phyloP scores from a whole-genome alignment of 2,329 filamentous ascomycete species.

The Cadophora malorum region DNA sequence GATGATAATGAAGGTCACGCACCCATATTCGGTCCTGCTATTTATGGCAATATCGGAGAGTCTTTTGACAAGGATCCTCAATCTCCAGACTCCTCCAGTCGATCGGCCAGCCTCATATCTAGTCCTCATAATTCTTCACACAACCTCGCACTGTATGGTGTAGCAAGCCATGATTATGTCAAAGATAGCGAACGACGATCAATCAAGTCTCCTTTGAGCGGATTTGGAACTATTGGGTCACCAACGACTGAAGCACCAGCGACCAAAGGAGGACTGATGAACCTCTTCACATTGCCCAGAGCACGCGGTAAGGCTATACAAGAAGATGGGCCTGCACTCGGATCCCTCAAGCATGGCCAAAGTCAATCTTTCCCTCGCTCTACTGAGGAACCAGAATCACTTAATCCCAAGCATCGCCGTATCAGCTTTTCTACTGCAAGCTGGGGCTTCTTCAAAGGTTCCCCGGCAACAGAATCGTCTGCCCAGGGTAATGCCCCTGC shows the following conservation, averaged over 20 bases:
- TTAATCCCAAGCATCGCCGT: slow-evolving; percentile 58
- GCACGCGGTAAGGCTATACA: slow-evolving; percentile 65
- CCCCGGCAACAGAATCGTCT: slow-evolving; percentile 35
- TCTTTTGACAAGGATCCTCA: slow-evolving; percentile 56
- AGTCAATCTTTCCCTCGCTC: slow-evolving; percentile 78
- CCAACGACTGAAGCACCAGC: slow-evolving; percentile 50
- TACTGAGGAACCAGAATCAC: slow-evolving; percentile 60
- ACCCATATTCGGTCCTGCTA: slow-evolving; percentile 40
- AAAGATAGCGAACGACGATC: slow-evolving; percentile 40
- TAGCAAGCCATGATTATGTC: slow-evolving; percentile 37
- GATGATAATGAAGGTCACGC: slow-evolving; percentile 46
- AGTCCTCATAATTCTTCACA: slow-evolving; percentile 68
- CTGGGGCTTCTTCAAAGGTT: slow-evolving; percentile 54
- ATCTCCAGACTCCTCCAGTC: slow-evolving; percentile 65
- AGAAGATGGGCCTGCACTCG: slow-evolving; percentile 68
- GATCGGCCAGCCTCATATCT: slow-evolving; percentile 62
- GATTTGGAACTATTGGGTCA: slow-evolving; percentile 43
- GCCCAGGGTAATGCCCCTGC: slow-evolving; percentile 44
- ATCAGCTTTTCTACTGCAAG: slow-evolving; percentile 60
- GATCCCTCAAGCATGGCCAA: slow-evolving; percentile 72
- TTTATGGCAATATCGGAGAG: slow-evolving; percentile 48
- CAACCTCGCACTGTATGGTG: slow-evolving; percentile 59
- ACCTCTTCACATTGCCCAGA: slow-evolving; percentile 62
- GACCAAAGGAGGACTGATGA: slow-evolving; percentile 53
- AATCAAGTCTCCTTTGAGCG: slow-evolving; percentile 39